Conservation (phyloP, 2,329 filamentous ascomycete species). For the Botrytis byssoidea region DNA sequence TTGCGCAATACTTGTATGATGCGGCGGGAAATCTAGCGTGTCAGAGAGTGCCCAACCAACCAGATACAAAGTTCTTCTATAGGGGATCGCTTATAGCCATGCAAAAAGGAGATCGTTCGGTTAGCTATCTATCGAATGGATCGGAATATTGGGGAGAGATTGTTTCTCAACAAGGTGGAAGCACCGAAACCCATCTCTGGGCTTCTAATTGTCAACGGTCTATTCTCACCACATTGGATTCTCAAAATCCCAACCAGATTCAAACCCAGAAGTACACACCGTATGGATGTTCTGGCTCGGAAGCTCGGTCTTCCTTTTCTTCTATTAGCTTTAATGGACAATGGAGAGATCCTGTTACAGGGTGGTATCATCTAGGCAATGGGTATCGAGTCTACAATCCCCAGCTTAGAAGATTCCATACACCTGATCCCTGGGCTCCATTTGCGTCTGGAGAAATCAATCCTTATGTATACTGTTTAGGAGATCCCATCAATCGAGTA, state of each 20-base stretch:
- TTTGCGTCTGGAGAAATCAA: conserved; percentile 18
- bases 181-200: not conserved
- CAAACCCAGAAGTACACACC: conserved; percentile 8
- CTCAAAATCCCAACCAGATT: conserved; percentile 1
- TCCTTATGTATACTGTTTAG: conserved; percentile 18
- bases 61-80: conserved; percentile 13
- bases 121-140: conserved; percentile 9
- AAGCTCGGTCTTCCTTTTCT: not conserved
- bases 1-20: conserved; percentile 13
- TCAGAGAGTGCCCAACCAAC: conserved; percentile 1
- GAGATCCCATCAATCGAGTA: conserved; percentile 15
- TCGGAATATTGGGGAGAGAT: conserved; percentile 15
- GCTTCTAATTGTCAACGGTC: conserved; percentile 13
- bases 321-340: conserved; percentile 18
- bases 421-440: conserved; percentile 15
- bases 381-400: conserved; percentile 18
- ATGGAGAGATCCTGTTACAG: conserved; percentile 17
- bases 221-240: not conserved
- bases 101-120: not conserved
- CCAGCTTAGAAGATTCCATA: not conserved
- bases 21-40: conserved; percentile 8
- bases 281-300: conserved; percentile 1
- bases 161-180: not conserved
- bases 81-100: conserved; percentile 11
- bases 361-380: conserved; percentile 19